Conservation (phyloP, 2,329 filamentous ascomycete genomes). For the Diaporthe eres region DNA sequence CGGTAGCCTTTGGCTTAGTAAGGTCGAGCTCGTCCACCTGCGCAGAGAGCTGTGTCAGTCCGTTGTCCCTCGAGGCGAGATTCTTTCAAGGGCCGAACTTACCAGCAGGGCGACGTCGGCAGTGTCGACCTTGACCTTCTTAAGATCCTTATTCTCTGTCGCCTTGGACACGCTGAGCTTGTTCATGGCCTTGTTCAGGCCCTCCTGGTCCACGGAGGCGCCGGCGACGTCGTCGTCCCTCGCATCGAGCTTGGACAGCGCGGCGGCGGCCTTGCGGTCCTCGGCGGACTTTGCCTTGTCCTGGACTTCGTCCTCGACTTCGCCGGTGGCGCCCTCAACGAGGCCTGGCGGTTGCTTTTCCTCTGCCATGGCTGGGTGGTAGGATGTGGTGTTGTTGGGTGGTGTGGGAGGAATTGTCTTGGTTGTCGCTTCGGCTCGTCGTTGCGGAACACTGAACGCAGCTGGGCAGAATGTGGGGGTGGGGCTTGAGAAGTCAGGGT, state of each 20-base stretch:
- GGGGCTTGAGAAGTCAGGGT: slow-evolving; percentile 10
- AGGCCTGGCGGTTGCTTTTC: slow-evolving; percentile 70
- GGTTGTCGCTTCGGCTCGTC: background rate
- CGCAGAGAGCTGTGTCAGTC: background rate
- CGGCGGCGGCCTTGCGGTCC: slow-evolving; percentile 82
- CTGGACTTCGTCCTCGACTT: slow-evolving; percentile 70
- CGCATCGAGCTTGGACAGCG: slow-evolving; percentile 78
- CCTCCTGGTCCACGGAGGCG: slow-evolving; percentile 77
- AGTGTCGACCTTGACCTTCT: slow-evolving; percentile 80
- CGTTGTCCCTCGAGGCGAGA: background rate
- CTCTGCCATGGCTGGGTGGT: slow-evolving; percentile 67
- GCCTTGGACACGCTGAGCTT: slow-evolving; percentile 60
- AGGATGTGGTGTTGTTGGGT: slow-evolving; percentile 3
- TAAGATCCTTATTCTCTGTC: slow-evolving; percentile 62
- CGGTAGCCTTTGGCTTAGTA: slow-evolving; percentile 79
- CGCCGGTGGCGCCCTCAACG: slow-evolving; percentile 72
- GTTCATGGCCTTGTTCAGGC: slow-evolving; percentile 80
- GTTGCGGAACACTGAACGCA: background rate
- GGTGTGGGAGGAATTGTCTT: background rate
- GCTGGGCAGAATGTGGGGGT: slow-evolving; percentile 19
- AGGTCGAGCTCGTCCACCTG: slow-evolving; percentile 81
- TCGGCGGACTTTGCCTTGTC: slow-evolving; percentile 75
- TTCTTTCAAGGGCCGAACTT: slow-evolving; percentile 49
- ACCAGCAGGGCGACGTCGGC: slow-evolving; percentile 80
- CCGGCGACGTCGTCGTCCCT: slow-evolving; percentile 61